Conservation (phyloP, 352 stramenopile genomes). For the Blastocystis sp. region DNA sequence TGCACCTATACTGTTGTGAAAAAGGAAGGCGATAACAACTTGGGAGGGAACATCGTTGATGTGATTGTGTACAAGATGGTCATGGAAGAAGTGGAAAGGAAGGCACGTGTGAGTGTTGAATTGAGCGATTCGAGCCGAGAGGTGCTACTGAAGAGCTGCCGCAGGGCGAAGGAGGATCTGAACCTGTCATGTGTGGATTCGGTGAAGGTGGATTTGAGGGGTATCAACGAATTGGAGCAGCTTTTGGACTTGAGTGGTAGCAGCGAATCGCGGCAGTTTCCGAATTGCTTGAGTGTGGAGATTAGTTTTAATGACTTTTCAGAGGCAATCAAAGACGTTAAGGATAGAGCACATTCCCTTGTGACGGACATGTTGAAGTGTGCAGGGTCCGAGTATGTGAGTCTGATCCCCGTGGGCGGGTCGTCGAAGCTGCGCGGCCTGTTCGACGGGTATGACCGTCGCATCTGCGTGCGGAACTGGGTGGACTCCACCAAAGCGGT, state of each 20-base stretch:
- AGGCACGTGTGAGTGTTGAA: not conserved
- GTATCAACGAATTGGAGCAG: not conserved
- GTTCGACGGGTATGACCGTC: no score
- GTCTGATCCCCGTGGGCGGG: conserved; percentile 6
- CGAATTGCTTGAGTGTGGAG: not conserved
- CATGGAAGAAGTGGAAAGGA: not conserved
- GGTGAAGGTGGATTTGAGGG: not conserved
- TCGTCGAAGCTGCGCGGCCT: conserved; percentile 9
- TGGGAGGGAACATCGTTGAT: conserved; percentile 82
- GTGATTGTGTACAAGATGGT: not conserved
- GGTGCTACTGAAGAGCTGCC: not conserved
- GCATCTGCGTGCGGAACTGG: no score
- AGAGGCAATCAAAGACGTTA: not conserved
- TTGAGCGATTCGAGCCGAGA: not conserved
- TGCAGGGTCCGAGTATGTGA: not conserved
- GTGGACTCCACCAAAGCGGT: no score
- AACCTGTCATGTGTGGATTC: not conserved
- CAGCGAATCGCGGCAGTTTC: not conserved
- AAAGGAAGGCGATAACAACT: conserved; percentile 81
- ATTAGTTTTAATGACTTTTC: not conserved
- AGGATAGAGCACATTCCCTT: not conserved
- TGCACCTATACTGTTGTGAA: conserved; percentile 74
- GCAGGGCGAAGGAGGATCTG: not conserved
- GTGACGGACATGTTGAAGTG: no score
- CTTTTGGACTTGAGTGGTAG: not conserved